Evolutionary conservation across 2,329 filamentous ascomycete genomes (phyloP).

Genomic region (Boeremia exigua): DNA sequence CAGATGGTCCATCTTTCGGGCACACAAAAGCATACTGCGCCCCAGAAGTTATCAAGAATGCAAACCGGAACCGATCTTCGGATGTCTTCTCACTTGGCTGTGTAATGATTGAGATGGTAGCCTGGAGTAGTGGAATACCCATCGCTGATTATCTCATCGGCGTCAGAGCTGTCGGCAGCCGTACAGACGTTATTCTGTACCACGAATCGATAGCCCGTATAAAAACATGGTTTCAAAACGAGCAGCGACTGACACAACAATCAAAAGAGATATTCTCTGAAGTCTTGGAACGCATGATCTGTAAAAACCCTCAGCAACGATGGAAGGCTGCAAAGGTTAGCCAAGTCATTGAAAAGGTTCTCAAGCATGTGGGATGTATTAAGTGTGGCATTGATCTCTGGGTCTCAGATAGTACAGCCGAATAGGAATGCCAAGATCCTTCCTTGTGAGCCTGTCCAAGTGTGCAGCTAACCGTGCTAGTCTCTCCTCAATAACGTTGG

Average conservation of each 20-base stretch:
- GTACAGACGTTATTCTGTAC: not conserved
- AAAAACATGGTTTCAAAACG: not conserved
- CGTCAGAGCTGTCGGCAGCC: not conserved
- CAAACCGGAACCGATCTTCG: conserved; percentile 20
- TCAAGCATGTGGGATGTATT: not conserved
- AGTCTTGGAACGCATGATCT: not conserved
- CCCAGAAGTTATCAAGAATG: conserved; percentile 25
- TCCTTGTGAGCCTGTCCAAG: not conserved
- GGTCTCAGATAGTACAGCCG: not conserved
- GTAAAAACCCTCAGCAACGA: not conserved
- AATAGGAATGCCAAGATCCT: not conserved
- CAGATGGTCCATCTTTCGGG: conserved; percentile 4
- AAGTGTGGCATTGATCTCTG: not conserved
- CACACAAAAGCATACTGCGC: conserved; percentile 28
- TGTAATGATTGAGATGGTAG: conserved; percentile 26
- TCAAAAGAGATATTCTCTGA: not conserved
- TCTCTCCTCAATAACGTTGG: not conserved
- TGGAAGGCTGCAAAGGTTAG: not conserved
- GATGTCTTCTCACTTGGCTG: conserved; percentile 35
- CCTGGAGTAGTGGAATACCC: not conserved
- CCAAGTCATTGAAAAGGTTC: not conserved
- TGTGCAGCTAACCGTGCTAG: not conserved
- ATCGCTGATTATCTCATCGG: not conserved
- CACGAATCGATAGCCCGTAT: not conserved
- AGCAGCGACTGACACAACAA: not conserved